Evolutionary conservation across 2,329 filamentous ascomycete genomes (phyloP).

Genomic region (Fusarium hostae): DNA sequence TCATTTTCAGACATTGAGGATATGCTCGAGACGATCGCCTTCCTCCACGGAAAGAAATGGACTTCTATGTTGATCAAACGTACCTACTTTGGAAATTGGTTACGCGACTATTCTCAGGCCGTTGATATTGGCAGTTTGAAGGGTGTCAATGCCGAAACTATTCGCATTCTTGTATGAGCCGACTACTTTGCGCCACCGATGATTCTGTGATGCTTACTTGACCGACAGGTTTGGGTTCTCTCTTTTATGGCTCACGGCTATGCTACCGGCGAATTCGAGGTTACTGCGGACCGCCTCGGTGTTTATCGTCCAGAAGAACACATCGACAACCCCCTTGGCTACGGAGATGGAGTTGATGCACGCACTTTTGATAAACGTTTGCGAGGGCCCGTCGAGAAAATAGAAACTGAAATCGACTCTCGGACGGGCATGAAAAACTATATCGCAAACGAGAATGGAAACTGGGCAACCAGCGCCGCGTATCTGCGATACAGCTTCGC

Average conservation of each 20-base stretch:
- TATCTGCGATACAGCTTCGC: slow-evolving; percentile 82
- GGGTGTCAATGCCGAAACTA: slow-evolving; percentile 80
- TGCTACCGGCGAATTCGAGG: slow-evolving; percentile 87
- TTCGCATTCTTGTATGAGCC: slow-evolving; percentile 71
- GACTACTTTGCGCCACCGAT: not conserved
- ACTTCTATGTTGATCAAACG: slow-evolving; percentile 80
- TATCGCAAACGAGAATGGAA: slow-evolving; percentile 88
- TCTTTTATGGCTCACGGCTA: slow-evolving; percentile 86
- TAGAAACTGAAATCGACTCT: slow-evolving; percentile 78
- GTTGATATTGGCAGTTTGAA: slow-evolving; percentile 84
- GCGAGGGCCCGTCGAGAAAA: slow-evolving; percentile 77
- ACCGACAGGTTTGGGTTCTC: slow-evolving; percentile 74
- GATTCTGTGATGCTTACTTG: not conserved
- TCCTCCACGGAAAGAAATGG: slow-evolving; percentile 86
- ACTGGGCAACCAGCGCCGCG: slow-evolving; percentile 89
- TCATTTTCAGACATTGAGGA: slow-evolving; percentile 75
- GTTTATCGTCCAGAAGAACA: slow-evolving; percentile 82
- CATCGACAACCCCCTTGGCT: slow-evolving; percentile 83
- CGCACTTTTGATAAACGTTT: slow-evolving; percentile 83
- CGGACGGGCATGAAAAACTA: slow-evolving; percentile 99
- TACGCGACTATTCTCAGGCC: slow-evolving; percentile 86
- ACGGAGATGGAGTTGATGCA: slow-evolving; percentile 88
- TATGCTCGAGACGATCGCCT: slow-evolving; percentile 80
- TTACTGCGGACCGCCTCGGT: slow-evolving; percentile 81
- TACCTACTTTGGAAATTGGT: slow-evolving; percentile 88